phyloP scores from a whole-genome alignment of 768 basidiomycete genomes.

The Russula abietina region DNA sequence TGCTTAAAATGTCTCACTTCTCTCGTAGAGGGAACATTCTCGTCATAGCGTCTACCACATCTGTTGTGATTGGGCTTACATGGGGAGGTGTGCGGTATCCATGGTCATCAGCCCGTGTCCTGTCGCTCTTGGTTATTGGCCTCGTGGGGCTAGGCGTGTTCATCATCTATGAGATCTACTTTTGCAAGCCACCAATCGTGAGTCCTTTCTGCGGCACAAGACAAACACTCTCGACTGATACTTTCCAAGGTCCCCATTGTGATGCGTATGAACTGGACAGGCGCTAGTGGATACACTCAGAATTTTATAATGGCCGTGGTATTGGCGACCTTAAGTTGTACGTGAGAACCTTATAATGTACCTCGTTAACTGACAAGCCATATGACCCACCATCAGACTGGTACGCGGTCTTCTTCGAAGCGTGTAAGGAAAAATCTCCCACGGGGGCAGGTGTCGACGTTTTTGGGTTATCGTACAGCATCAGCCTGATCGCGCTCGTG shows the following conservation, averaged over 20 bases:
- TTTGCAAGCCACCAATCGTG: slow-evolving; percentile 35
- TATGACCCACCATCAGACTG: too few relatives aligned
- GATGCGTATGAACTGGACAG: too few relatives aligned
- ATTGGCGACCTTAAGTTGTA: too few relatives aligned
- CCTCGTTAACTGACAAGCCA: neutral
- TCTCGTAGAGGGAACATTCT: slow-evolving; percentile 34
- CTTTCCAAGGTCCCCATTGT: slow-evolving; percentile 31
- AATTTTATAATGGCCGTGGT: slow-evolving; percentile 29
- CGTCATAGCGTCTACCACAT: slow-evolving; percentile 30
- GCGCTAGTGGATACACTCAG: slow-evolving; percentile 34
- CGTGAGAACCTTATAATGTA: slow-evolving; percentile 6
- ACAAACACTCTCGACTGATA: neutral
- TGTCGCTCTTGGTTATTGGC: slow-evolving; percentile 41
- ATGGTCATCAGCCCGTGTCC: slow-evolving; percentile 37
- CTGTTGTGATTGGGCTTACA: too few relatives aligned
- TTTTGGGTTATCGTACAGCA: too few relatives aligned
- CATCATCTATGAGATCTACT: too few relatives aligned
- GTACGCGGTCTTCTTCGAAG: too few relatives aligned
- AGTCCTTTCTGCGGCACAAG: slow-evolving; percentile 5
- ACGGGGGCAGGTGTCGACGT: too few relatives aligned
- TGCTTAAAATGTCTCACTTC: neutral
- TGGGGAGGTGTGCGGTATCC: slow-evolving; percentile 40
- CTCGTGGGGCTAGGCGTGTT: slow-evolving; percentile 31
- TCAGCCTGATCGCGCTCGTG: too few relatives aligned
- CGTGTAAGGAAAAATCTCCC: too few relatives aligned